phyloP scores from a whole-genome alignment of 208 protist genomes.

The Leishmania mexicana region DNA sequence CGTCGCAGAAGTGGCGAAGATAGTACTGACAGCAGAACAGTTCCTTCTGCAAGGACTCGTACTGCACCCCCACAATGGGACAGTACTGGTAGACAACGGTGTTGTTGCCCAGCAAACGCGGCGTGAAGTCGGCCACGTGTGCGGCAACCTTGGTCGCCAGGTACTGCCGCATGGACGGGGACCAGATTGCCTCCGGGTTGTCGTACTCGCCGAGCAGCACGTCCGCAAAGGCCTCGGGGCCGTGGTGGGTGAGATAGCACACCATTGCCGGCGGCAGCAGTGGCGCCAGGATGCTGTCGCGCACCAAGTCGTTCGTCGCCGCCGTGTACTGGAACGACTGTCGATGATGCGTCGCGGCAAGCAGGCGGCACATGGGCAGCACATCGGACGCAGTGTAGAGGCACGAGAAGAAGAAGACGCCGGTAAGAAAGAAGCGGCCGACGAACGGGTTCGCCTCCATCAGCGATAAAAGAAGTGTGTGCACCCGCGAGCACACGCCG shows the following conservation, averaged over 20 bases:
- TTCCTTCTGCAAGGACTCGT: slow-evolving; percentile 86
- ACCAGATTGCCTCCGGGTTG: slow-evolving; percentile 96
- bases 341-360: slow-evolving; percentile 82
- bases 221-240: slow-evolving; percentile 90
- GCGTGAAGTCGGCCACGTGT: slow-evolving; percentile 93
- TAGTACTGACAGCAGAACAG: slow-evolving; percentile 96
- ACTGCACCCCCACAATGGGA: slow-evolving; percentile 91
- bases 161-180: slow-evolving; percentile 88
- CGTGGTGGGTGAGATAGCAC: slow-evolving; percentile 93
- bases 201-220: slow-evolving; percentile 95
- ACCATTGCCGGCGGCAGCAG: slow-evolving; percentile 95
- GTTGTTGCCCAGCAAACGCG: slow-evolving; percentile 91
- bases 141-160: slow-evolving; percentile 91
- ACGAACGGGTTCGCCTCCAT: slow-evolving; percentile 91
- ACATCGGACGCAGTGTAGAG: slow-evolving; percentile 96
- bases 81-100: slow-evolving; percentile 92
- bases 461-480: slow-evolving; percentile 81
- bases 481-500: slow-evolving; percentile 75
- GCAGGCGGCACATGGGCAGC: slow-evolving; percentile 83
- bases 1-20: slow-evolving; percentile 94
- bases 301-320: slow-evolving; percentile 58
- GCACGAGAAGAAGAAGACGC: slow-evolving; percentile 94
- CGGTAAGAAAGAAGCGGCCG: slow-evolving; percentile 90
- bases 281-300: slow-evolving; percentile 77
- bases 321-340: slow-evolving; percentile 81